Conservation (phyloP, 257 asterid genomes). For the Scutellaria galericulata region DNA sequence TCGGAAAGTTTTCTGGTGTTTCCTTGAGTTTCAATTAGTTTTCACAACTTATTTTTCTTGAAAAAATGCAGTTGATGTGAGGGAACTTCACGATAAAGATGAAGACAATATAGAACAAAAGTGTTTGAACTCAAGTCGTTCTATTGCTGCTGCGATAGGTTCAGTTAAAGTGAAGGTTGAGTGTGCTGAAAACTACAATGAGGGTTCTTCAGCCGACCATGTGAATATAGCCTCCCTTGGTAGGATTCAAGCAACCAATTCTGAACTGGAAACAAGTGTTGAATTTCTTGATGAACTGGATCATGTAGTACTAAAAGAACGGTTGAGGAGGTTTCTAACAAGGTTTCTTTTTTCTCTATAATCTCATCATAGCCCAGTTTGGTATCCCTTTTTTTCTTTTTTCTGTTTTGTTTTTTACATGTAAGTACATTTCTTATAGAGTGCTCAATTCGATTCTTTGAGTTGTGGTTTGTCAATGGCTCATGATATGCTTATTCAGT, state of each 20-base stretch:
- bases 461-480: background rate
- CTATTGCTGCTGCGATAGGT: constrained; percentile 31
- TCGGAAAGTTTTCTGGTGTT: background rate
- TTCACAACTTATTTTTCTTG: background rate
- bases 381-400: background rate
- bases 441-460: constrained; percentile 26
- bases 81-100: constrained; percentile 27
- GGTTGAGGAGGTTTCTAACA: constrained; percentile 55
- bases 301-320: constrained; percentile 57
- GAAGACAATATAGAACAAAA: constrained; percentile 31
- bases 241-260: constrained; percentile 36
- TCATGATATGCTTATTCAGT: background rate
- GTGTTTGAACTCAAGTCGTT: constrained; percentile 27
- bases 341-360: constrained; percentile 52
- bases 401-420: background rate
- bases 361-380: constrained; percentile 17
- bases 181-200: constrained; percentile 35
- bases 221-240: constrained; percentile 23
- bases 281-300: constrained; percentile 64
- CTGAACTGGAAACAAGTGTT: constrained; percentile 41
- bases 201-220: constrained; percentile 33
- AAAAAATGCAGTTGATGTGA: constrained; percentile 40
- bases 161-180: constrained; percentile 40
- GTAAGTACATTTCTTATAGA: constrained; percentile 10
- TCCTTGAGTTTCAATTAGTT: constrained; percentile 9